These are phyloP conservation scores for Aspergillus cristatus DNA, from an alignment of 495 filamentous ascomycete genomes.

Conservation along the genomic window DNA sequence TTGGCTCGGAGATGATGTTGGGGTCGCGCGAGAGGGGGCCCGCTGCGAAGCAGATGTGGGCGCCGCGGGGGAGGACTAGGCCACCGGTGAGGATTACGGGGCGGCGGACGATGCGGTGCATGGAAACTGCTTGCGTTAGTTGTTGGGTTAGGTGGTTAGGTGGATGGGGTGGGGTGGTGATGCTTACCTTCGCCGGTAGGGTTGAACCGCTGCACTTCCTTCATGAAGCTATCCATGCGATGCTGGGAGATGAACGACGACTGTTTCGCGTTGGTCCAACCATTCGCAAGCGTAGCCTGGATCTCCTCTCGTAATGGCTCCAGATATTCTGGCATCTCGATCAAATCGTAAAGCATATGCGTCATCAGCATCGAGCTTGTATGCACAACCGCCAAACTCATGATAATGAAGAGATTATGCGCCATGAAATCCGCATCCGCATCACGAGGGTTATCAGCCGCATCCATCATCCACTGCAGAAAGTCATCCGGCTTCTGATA, in stretches of 20 bases:
- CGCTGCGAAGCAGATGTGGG: slow-evolving; percentile 26
- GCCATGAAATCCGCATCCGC: slow-evolving; percentile 16
- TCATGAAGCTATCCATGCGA: slow-evolving; percentile 29
- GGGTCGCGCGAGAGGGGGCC: slow-evolving; percentile 27
- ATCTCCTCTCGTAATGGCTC: slow-evolving; percentile 24
- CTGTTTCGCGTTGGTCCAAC: slow-evolving; percentile 17
- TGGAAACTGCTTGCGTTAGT: slow-evolving; percentile 14
- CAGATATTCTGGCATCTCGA: slow-evolving; percentile 20
- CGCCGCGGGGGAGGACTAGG: slow-evolving; percentile 16
- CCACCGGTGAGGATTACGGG: slow-evolving; percentile 20
- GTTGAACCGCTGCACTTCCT: slow-evolving; percentile 26
- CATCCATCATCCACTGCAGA: slow-evolving; percentile 33
- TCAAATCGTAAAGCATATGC: slow-evolving; percentile 26
- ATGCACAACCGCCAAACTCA: slow-evolving; percentile 23
- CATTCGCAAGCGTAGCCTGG: slow-evolving; percentile 9
- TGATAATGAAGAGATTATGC: slow-evolving; percentile 18
- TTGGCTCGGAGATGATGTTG: slow-evolving; percentile 9
- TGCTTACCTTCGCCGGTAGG: slow-evolving; percentile 25
- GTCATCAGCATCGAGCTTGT: slow-evolving; percentile 26
- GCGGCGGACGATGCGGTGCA: slow-evolving; percentile 20
- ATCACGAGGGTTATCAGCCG: slow-evolving; percentile 15
- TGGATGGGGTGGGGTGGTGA: neutral
- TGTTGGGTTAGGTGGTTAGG: neutral
- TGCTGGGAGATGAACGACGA: slow-evolving; percentile 9
- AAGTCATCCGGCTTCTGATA: slow-evolving; percentile 29